Percentiles rank a stretch among this genome's conserved stretches.
Evolutionary conservation across 345 rosid species (phyloP).

Genomic region (Syzygium jambos): DNA sequence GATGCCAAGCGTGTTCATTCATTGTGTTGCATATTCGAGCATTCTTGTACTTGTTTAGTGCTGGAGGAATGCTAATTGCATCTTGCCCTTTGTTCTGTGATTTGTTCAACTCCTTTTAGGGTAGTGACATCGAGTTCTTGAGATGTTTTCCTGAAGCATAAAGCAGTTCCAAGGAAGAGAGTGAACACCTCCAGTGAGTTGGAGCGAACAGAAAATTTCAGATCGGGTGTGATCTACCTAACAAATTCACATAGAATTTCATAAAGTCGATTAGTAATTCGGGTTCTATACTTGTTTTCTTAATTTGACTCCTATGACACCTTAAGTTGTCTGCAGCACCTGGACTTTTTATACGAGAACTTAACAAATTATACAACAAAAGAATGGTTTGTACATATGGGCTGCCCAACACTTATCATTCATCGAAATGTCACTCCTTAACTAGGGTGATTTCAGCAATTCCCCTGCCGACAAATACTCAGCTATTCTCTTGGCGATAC

Average conservation of each 20-base stretch:
- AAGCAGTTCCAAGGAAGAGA: neutral
- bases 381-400: neutral
- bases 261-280: neutral
- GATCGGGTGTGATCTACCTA: neutral
- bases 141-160: neutral
- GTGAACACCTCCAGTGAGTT: neutral
- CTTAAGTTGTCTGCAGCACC: neutral
- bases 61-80: neutral
- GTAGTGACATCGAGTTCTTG: neutral
- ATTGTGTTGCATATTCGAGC: neutral
- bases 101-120: neutral
- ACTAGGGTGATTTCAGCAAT: neutral
- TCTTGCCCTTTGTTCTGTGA: neutral
- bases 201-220: neutral
- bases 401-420: neutral
- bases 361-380: neutral
- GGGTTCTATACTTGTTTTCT: neutral
- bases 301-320: neutral
- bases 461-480: neutral
- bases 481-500: slow-evolving; percentile 2
- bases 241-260: neutral
- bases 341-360: neutral
- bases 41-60: neutral
- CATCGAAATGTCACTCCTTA: neutral
- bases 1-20: neutral